These are phyloP conservation scores for Botrytis byssoidea DNA, from an alignment of 2,329 filamentous ascomycete genomes.

Conservation along the genomic window DNA sequence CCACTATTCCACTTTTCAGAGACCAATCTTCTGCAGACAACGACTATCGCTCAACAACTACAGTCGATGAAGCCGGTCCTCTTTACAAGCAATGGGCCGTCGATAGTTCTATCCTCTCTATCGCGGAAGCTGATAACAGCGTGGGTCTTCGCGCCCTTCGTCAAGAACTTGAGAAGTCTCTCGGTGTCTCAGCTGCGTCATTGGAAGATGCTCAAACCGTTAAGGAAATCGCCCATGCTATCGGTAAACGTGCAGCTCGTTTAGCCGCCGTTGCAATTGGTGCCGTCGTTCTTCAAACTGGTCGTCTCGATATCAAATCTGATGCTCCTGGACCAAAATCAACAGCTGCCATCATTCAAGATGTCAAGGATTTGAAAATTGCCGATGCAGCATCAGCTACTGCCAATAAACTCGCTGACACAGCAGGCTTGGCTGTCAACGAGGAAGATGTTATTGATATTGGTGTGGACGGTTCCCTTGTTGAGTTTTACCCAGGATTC, in stretches of 20 bases:
- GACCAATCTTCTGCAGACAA: constrained; percentile 72
- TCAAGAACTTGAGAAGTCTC: constrained; percentile 72
- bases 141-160: constrained; percentile 70
- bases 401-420: constrained; percentile 33
- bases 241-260: constrained; percentile 84
- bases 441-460: constrained; percentile 75
- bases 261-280: constrained; percentile 85
- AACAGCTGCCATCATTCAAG: constrained; percentile 30
- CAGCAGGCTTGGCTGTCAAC: constrained; percentile 32
- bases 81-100: constrained; percentile 83
- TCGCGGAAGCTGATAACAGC: constrained; percentile 77
- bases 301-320: constrained; percentile 54
- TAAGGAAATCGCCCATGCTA: constrained; percentile 76
- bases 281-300: constrained; percentile 78
- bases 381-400: constrained; percentile 31
- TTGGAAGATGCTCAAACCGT: constrained; percentile 85
- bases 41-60: constrained; percentile 67
- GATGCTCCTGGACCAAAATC: constrained; percentile 29
- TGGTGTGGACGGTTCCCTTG: constrained; percentile 89
- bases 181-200: constrained; percentile 73
- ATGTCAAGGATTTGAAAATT: constrained; percentile 34
- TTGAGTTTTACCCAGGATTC: constrained; percentile 95
- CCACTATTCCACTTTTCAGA: constrained; percentile 68
- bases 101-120: constrained; percentile 86
- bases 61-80: constrained; percentile 61